These are phyloP conservation scores for Nyssa sinensis DNA, from an alignment of 148 eudicot species.

Conservation along the genomic window DNA sequence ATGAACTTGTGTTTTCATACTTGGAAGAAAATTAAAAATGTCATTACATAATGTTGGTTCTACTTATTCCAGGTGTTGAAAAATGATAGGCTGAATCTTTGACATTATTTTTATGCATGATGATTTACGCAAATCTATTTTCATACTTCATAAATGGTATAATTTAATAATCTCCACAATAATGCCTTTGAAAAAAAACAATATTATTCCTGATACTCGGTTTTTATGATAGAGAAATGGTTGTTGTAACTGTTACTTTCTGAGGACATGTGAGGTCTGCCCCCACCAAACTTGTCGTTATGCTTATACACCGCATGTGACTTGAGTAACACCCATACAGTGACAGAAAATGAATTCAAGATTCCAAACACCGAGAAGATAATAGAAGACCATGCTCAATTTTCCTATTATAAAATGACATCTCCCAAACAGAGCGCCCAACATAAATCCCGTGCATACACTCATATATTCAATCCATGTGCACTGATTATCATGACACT, in stretches of 20 bases:
- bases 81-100: no score
- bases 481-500: background rate
- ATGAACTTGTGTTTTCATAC: no score
- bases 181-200: background rate
- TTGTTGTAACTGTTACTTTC: constrained; percentile 6
- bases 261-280: constrained; percentile 15
- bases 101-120: no score
- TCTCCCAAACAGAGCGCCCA: background rate
- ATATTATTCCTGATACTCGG: no score
- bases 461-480: background rate
- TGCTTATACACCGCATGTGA: constrained; percentile 14
- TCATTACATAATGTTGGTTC: no score
- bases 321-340: constrained; percentile 3
- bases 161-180: no score
- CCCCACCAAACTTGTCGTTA: constrained; percentile 16
- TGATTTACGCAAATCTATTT: no score
- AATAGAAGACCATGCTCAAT: background rate
- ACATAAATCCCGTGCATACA: background rate
- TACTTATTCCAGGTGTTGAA: no score
- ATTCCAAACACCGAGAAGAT: background rate
- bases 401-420: background rate
- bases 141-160: no score
- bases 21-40: no score
- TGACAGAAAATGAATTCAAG: background rate
- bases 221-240: background rate